These are phyloP conservation scores for Coniferiporia sulphurascens DNA, from an alignment of 1,284 basidiomycete species.

Conservation along the genomic window DNA sequence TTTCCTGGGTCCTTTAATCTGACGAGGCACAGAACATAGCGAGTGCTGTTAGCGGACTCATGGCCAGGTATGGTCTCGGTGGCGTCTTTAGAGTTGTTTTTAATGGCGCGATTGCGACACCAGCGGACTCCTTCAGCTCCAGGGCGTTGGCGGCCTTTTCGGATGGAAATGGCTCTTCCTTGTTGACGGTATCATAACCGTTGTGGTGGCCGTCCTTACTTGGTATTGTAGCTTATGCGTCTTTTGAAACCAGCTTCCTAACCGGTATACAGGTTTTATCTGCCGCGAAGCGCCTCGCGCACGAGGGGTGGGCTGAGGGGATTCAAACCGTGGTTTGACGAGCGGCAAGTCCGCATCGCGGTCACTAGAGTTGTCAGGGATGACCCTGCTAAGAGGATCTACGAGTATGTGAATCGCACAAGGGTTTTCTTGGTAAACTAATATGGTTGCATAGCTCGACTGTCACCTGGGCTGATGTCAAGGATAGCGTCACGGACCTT, in stretches of 20 bases:
- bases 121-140: constrained; percentile 32
- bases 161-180: constrained; percentile 40
- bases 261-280: constrained; percentile 31
- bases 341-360: constrained; percentile 32
- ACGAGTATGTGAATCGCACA: constrained; percentile 28
- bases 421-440: too few species aligned
- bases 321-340: constrained; percentile 32
- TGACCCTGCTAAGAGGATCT: constrained; percentile 33
- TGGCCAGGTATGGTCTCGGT: constrained; percentile 24
- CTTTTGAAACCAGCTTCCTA: not conserved
- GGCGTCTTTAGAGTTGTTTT: not conserved
- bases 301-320: constrained; percentile 31
- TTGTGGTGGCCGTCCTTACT: constrained; percentile 30
- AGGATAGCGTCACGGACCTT: constrained; percentile 31
- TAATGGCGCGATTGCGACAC: not conserved
- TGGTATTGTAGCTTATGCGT: constrained; percentile 23
- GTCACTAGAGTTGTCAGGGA: constrained; percentile 33
- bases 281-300: constrained; percentile 27
- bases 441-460: constrained; percentile 24
- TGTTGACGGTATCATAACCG: constrained; percentile 35
- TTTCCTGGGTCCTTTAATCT: too few species aligned
- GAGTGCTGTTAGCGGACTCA: constrained; percentile 35
- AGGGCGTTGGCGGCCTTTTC: constrained; percentile 30
- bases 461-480: constrained; percentile 32
- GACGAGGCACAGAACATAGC: constrained; percentile 26